Evolutionary conservation across 345 rosid genomes (phyloP), one percentile per base, ranked within the genome.

Genomic region (Salix caprea): DNA sequence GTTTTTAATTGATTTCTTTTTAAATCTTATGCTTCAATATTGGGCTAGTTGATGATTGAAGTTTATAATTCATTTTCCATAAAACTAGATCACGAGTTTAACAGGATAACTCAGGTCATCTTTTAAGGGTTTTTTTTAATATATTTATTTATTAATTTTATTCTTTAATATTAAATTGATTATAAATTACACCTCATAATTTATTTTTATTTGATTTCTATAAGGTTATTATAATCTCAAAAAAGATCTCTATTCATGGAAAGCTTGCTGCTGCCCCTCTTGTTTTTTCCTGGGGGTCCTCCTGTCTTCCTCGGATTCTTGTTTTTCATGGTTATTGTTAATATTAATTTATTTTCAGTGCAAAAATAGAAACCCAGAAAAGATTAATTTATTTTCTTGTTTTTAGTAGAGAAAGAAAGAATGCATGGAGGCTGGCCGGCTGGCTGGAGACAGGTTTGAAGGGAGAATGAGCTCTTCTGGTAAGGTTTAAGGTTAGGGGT

Each of bases 211-310:
- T 34, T 34, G 5, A 34, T 34, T 34, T 34, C 6, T 34, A 34
- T 34, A 34, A 34, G 36, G 36, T 34, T 34, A 34, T 34, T 34
- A 34, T 34, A 34, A 32, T 32, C 0, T 32, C 36, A 32, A 32
- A 32, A 32, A 32, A 0, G 91, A 79, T 90, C 94, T 11, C 71
- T 37, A 2, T 77, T 86, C 73, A 40, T 62, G 2, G 82, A 73
- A 56, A 71, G 56, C 60, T 81, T 85, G 39, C 44, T 76, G 69
- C 52, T 19, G 4, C 60, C 24, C n/a, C 24, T 48, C 70, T 64
- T 70, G 75, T 66, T 87, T n/a, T 82, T 76, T 32, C 62, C 85
- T 1, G 61, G 61, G 60, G 71, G 73, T 18, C 4, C 34, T 32
- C 86, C 79, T 61, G 48, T 88, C 78, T 76, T 87, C 82, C 71